phyloP scores from a whole-genome alignment of 2,329 filamentous ascomycete species.

The Pseudocercospora ulei region DNA sequence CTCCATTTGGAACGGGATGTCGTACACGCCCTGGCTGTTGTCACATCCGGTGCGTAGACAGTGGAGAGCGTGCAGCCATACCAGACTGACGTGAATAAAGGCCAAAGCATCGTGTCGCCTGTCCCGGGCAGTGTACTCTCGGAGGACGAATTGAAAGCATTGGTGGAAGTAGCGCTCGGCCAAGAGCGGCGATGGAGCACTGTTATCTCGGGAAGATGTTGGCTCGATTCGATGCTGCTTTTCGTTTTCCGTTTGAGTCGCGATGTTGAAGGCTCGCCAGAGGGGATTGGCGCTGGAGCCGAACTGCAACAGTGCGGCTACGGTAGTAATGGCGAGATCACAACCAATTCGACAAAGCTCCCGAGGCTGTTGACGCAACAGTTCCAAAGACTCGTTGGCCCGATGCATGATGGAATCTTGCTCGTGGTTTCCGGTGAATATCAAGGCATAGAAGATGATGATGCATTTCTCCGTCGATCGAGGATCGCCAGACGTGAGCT shows the following conservation, averaged over 20 bases:
- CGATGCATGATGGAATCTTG: slow-evolving; percentile 42
- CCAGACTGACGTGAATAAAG: slow-evolving; percentile 53
- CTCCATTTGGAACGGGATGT: slow-evolving; percentile 26
- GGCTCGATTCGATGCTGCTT: too few relatives aligned
- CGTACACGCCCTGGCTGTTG: slow-evolving; percentile 25
- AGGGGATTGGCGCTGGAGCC: slow-evolving; percentile 45
- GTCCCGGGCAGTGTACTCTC: slow-evolving; percentile 41
- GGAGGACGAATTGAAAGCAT: slow-evolving; percentile 32
- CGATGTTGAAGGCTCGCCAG: slow-evolving; percentile 31
- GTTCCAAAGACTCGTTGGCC: slow-evolving; percentile 43
- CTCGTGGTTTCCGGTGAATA: slow-evolving; percentile 50
- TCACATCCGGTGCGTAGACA: slow-evolving; percentile 16
- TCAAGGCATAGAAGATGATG: slow-evolving; percentile 54
- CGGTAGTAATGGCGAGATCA: slow-evolving; percentile 50
- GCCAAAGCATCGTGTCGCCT: slow-evolving; percentile 46
- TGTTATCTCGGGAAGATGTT: not conserved
- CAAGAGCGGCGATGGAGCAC: not conserved
- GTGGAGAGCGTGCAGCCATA: slow-evolving; percentile 44
- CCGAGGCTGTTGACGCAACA: slow-evolving; percentile 50
- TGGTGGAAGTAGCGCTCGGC: slow-evolving; percentile 14
- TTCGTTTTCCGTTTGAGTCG: too few relatives aligned
- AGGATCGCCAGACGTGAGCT: slow-evolving; percentile 30
- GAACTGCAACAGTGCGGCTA: slow-evolving; percentile 47
- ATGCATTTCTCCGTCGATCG: slow-evolving; percentile 50
- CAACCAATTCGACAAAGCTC: slow-evolving; percentile 38